Evolutionary conservation across 441 rosid species (phyloP), one percentile per base, ranked within the genome.

Genomic region (Eruca vesicaria): DNA sequence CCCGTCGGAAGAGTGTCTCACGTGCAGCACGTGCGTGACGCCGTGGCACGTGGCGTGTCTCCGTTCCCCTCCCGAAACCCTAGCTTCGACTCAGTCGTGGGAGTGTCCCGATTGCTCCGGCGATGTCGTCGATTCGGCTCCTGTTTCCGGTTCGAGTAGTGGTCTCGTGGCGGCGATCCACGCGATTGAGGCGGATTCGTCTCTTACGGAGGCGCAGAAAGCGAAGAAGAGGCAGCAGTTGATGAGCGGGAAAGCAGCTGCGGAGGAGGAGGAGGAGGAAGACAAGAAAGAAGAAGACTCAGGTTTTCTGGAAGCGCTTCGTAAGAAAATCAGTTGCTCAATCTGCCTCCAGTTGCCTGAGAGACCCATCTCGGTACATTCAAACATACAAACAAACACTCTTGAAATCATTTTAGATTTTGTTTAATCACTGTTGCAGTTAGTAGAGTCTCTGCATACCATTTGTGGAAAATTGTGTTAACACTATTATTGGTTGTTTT

Each of bases 41-140:
- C 85, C 92, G 0, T 87, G 94, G 94, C 94, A 90, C 77, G 84
- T 77, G 60, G 1, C 82, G 1, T 89, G 97, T 77, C 84, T 89
- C 21, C 68, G 77, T 9, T 57, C 80, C 9, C 35, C 65, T n/a
- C 90, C 87, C 0, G 76, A 79, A 57, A 75, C 82, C 67, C 77
- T 86, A 18, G 85, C 79, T 8, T 81, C 76, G 3, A 73, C 87
- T 4, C 75, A 74, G 31, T 73, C 70, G 26, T 90, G 94, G 94
- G 71, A 74, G 57, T 92, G 97, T 65, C 96, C 96, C 1, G 94
- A 92, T 76, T 92, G 97, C 62, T 81, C 83, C 35, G 74, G 77
- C 21, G 69, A 3, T 9, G 69, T 10, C 9, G 69, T 11, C 19
- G 79, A 41, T 70, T 35, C 52, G 11, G 61, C 0, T 1, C 78